phyloP scores from a whole-genome alignment of 306 rosid genomes.

The Lathyrus oleraceus region DNA sequence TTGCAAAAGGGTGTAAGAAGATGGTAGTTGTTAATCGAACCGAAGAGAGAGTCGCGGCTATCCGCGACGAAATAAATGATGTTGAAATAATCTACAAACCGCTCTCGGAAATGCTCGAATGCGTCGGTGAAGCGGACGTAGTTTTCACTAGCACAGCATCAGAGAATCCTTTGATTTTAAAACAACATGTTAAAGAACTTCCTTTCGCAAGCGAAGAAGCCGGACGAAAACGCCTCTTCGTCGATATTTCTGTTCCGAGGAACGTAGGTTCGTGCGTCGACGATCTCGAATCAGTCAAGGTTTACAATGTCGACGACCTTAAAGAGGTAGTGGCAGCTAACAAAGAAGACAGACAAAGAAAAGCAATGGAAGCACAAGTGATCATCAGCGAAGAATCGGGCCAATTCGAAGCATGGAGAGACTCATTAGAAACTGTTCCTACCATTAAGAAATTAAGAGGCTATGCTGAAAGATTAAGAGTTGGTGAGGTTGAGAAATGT shows the following conservation, averaged over 20 bases:
- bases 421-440: constrained; percentile 96
- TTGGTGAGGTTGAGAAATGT: constrained; percentile 90
- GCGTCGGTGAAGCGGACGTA: constrained; percentile 76
- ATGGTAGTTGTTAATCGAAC: constrained; percentile 90
- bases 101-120: constrained; percentile 71
- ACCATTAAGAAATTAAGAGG: constrained; percentile 95
- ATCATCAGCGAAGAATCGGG: constrained; percentile 84
- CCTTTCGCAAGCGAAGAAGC: constrained; percentile 56
- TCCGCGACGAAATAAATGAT: constrained; percentile 64
- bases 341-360: constrained; percentile 85
- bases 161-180: constrained; percentile 73
- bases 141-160: constrained; percentile 96
- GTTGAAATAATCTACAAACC: constrained; percentile 85
- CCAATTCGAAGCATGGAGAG: constrained; percentile 98
- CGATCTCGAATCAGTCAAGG: constrained; percentile 55
- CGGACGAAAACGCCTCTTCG: constrained; percentile 62
- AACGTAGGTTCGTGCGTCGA: constrained; percentile 85
- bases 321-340: constrained; percentile 99
- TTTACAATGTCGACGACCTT: constrained; percentile 94
- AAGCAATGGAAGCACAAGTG: constrained; percentile 96
- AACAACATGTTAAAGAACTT: constrained; percentile 73
- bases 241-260: constrained; percentile 94
- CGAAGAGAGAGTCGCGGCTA: constrained; percentile 80
- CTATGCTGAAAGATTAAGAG: constrained; percentile 91
- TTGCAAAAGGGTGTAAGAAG: constrained; percentile 82